Evolutionary conservation across 148 eudicot species (phyloP), one percentile per base, ranked within the genome.

Genomic region (Nepenthes gracilis): DNA sequence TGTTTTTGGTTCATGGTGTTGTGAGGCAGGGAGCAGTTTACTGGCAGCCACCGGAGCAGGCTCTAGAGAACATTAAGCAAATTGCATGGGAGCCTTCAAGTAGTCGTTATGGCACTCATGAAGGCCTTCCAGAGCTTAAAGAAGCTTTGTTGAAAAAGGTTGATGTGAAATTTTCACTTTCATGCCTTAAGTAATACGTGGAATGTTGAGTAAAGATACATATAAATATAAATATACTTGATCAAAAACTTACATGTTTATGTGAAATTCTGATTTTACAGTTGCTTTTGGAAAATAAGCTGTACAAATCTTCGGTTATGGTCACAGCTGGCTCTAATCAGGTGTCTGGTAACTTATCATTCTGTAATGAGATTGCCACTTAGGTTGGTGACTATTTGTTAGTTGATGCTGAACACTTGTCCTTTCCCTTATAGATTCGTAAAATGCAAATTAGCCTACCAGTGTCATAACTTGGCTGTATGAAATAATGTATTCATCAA

Each of bases 281-380:
- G 77, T 52, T 74, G 69, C 15, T 11, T 50, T 15, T 15, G 33
- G 77, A 74, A 64, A 74, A 74, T 60, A 69, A 69, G 69, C 45
- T 74, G 33, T 33, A 5, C 36, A 69, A 60, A 13, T 64, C 73
- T 59, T 55, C 57, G 9, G 69, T 74, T 60, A 64, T 74, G 73
- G 77, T 74, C 47, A 69, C 77, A 64, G 48, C 77, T 36, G 77
- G 77, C 15, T 74, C 77, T 33, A 74, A 74, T 50, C 77, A 74
- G 77, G 77, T 74, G 34, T 7, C 35, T 23, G 2, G 33, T 4
- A 23, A 32, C 36, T 59, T 14, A 13, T 45, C 52, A 45, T 60
- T 60, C 53, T 12, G 6, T 12, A 49, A 49, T 49, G 53, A 40
- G 45, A 40, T 4, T 40, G 45, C 45, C 8, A 3, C 45, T 40